Percentiles rank a stretch among this genome's conserved stretches.
Evolutionary conservation across 2,329 filamentous ascomycete genomes (phyloP).

Genomic region (Paraphaeosphaeria sporulosa): DNA sequence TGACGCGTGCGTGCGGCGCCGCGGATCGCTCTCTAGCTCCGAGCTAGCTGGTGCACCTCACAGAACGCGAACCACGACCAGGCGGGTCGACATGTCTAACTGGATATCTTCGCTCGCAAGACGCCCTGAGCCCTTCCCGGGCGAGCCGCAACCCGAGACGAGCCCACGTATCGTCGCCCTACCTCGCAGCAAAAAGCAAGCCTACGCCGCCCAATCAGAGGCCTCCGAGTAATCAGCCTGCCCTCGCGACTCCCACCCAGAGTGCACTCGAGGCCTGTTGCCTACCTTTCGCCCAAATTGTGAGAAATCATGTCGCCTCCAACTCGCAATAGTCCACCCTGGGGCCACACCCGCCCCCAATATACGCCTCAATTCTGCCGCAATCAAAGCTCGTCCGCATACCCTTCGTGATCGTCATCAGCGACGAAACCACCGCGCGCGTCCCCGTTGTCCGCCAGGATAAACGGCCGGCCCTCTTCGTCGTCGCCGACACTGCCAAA

Average conservation of each 20-base stretch:
- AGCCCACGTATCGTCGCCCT: conserved; percentile 4
- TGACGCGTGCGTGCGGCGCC: neutral
- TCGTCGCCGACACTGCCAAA: conserved; percentile 55
- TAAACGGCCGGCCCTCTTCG: conserved; percentile 50
- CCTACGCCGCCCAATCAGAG: conserved; percentile 21
- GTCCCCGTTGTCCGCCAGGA: conserved; percentile 48
- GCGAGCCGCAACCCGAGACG: neutral
- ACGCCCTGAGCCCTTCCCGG: neutral
- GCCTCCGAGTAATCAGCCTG: conserved; percentile 21
- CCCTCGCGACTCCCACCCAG: too few species aligned
- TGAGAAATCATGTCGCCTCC: neutral
- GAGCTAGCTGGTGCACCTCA: conserved; percentile 9
- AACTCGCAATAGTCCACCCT: neutral
- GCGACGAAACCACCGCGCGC: conserved; percentile 39
- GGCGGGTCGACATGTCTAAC: neutral
- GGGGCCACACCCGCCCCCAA: neutral
- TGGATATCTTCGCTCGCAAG: neutral
- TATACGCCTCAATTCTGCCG: neutral
- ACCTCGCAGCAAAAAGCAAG: conserved; percentile 19
- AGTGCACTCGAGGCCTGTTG: neutral
- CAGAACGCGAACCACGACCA: neutral
- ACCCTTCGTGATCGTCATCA: conserved; percentile 43
- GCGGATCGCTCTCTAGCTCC: conserved; percentile 6
- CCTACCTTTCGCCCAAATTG: neutral
- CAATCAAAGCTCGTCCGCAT: conserved; percentile 34